phyloP scores from a whole-genome alignment of 2,329 filamentous ascomycete species.

The Mycosphaerelloides madeirae region DNA sequence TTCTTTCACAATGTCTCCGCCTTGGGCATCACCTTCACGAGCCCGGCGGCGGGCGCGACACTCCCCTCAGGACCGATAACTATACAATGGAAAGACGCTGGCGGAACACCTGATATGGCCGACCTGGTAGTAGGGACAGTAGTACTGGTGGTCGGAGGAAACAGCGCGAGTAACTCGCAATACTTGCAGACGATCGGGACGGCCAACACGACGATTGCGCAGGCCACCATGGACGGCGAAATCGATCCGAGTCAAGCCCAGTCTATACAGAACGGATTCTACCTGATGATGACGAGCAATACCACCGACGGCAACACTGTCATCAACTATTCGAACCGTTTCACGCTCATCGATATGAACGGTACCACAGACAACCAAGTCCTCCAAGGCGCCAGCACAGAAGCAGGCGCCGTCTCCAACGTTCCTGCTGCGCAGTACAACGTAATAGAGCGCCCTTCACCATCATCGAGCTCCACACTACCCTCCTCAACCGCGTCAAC shows the following conservation, averaged over 20 bases:
- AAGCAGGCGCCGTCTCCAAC: slow-evolving; percentile 9
- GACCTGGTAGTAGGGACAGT: slow-evolving; percentile 15
- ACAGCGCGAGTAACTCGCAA: slow-evolving; percentile 14
- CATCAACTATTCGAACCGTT: slow-evolving; percentile 58
- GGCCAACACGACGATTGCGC: slow-evolving; percentile 8
- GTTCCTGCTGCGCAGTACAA: slow-evolving; percentile 20
- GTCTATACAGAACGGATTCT: slow-evolving; percentile 21
- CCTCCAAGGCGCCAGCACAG: slow-evolving; percentile 19
- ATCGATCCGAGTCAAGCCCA: slow-evolving; percentile 16
- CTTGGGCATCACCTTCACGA: slow-evolving; percentile 16
- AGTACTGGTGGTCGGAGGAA: slow-evolving; percentile 20
- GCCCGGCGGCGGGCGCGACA: slow-evolving; percentile 16
- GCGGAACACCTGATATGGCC: slow-evolving; percentile 14
- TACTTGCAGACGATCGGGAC: slow-evolving; percentile 15
- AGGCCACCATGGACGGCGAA: slow-evolving; percentile 7
- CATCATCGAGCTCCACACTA: slow-evolving; percentile 1
- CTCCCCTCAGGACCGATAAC: slow-evolving; percentile 15
- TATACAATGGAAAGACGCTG: slow-evolving; percentile 18
- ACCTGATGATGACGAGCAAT: slow-evolving; percentile 20
- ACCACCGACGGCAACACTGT: slow-evolving; percentile 35
- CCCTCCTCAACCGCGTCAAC: not conserved
- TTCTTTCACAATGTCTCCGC: slow-evolving; percentile 9
- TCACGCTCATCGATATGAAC: slow-evolving; percentile 59
- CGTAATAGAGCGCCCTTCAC: slow-evolving; percentile 5
- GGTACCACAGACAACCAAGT: slow-evolving; percentile 50